Evolutionary conservation across 306 rosid species (phyloP), one percentile per base, ranked within the genome.

Genomic region (Cicer bijugum): DNA sequence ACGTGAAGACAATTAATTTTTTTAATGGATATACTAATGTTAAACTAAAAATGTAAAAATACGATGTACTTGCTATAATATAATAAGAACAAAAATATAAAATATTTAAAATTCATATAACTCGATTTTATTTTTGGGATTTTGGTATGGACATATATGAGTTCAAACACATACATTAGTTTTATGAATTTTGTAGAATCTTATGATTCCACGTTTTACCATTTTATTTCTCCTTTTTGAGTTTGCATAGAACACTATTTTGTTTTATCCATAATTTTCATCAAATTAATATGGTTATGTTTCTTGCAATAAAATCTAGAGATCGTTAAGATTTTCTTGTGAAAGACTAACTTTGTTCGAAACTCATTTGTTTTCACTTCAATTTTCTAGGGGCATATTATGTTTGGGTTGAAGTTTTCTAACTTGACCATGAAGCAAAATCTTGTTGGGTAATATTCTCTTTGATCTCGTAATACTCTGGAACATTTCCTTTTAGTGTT

Each of bases 361-460:
- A 68, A 59, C 52, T 67, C 67, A 15, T 48, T 46, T 73, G 42
- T 42, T 78, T 69, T 57, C 55, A 48, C 67, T 50, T 33, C 35
- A 84, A 82, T 84, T 75, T 86, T 66, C 43, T 88, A 94, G 98
- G 96, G 84, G 53, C 88, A 87, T 75, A 65, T 88, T 48, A 59
- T 66, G 78, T 84, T 91, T 17, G 97, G 97, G 46, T 80, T 94
- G 82, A 91, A 89, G 84, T 86, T 89, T 75, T 87, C 94, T 76
- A 87, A 87, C 85, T 77, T 94, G 95, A 88, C 86, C 72, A 82
- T 88, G 94, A 94, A 91, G 84, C 96, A 91, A 80, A 85, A 85
- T 85, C 84, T 84, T 78, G 20, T 69, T 33, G 90, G 98, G 98
- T 93, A 88, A 59, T 60, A 53, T 55, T 78, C 67, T 82, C 81